Conservation (phyloP, 1,284 basidiomycete genomes). For the Puccinia hordei region DNA sequence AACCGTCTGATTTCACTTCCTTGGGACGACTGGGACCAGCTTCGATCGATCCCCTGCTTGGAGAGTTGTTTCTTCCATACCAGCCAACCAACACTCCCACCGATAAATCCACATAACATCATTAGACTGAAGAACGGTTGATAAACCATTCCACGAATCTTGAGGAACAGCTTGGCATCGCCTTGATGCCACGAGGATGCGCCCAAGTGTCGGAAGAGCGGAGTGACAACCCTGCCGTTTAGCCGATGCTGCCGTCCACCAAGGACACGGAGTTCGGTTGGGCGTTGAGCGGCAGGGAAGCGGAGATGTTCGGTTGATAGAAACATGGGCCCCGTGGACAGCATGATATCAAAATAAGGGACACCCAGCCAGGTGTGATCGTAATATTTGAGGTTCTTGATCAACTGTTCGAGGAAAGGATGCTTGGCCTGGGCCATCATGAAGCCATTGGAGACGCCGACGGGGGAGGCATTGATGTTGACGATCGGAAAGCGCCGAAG, state of each 20-base stretch:
- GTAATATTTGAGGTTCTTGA: conserved; percentile 40
- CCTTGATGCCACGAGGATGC: conserved; percentile 51
- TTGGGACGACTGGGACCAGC: not conserved
- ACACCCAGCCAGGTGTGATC: conserved; percentile 48
- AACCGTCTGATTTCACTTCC: not conserved
- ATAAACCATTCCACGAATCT: conserved; percentile 10
- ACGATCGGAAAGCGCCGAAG: conserved; percentile 49
- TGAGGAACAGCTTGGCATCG: conserved; percentile 35
- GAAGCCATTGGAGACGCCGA: conserved; percentile 53
- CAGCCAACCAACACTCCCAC: conserved; percentile 24
- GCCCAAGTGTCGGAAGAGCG: conserved; percentile 52
- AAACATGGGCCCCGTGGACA: conserved; percentile 52
- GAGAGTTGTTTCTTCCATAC: conserved; percentile 18
- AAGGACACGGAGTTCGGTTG: conserved; percentile 37
- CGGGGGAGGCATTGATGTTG: conserved; percentile 52
- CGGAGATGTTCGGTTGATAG: conserved; percentile 51
- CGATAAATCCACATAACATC: conserved; percentile 18
- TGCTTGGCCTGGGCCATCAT: conserved; percentile 51
- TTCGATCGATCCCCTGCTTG: conserved; percentile 2
- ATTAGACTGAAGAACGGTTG: conserved; percentile 29
- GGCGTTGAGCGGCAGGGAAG: conserved; percentile 18
- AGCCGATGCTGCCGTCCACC: conserved; percentile 44
- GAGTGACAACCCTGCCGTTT: conserved; percentile 51
- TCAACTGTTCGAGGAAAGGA: conserved; percentile 49
- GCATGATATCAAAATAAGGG: conserved; percentile 51